These are phyloP conservation scores for Rubia balearica DNA, from an alignment of 305 asterid species.

Conservation along the genomic window DNA sequence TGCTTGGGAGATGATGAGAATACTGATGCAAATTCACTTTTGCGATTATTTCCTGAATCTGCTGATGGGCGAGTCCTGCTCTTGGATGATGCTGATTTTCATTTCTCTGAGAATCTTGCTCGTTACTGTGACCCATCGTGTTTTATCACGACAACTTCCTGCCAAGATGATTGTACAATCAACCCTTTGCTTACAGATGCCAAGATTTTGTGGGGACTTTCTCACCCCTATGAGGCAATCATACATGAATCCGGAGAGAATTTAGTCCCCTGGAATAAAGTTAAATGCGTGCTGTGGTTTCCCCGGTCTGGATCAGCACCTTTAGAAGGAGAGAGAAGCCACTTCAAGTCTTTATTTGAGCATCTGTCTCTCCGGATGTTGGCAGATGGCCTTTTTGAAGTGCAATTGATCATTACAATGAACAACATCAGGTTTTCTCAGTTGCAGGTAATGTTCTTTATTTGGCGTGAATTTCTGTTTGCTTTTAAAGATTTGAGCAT, in stretches of 20 bases:
- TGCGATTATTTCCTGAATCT: slow-evolving; percentile 52
- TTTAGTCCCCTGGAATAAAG: slow-evolving; percentile 53
- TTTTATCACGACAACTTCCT: slow-evolving; percentile 27
- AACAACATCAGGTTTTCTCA: slow-evolving; percentile 71
- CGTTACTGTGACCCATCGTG: slow-evolving; percentile 39
- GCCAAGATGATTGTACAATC: background rate
- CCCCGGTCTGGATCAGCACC: slow-evolving; percentile 47
- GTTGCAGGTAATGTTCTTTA: slow-evolving; percentile 48
- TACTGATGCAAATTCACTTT: slow-evolving; percentile 36
- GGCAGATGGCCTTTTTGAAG: slow-evolving; percentile 44
- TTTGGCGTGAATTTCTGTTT: background rate
- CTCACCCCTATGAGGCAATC: slow-evolving; percentile 60
- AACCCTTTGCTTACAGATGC: slow-evolving; percentile 38
- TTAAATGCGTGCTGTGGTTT: slow-evolving; percentile 75
- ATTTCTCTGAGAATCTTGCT: slow-evolving; percentile 49
- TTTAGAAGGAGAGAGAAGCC: slow-evolving; percentile 35
- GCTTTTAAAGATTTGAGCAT: background rate
- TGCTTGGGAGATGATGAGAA: slow-evolving; percentile 46
- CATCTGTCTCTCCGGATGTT: slow-evolving; percentile 63
- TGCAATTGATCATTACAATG: slow-evolving; percentile 63
- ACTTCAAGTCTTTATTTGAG: slow-evolving; percentile 45
- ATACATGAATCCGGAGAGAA: slow-evolving; percentile 33
- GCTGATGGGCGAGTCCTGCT: slow-evolving; percentile 49
- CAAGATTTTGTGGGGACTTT: slow-evolving; percentile 47
- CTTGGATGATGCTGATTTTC: slow-evolving; percentile 62